A percentile compares a stretch with the other conserved stretches of the same genome.
Evolutionary conservation across 345 rosid genomes (phyloP).

Genomic region (Dipteronia dyeriana): DNA sequence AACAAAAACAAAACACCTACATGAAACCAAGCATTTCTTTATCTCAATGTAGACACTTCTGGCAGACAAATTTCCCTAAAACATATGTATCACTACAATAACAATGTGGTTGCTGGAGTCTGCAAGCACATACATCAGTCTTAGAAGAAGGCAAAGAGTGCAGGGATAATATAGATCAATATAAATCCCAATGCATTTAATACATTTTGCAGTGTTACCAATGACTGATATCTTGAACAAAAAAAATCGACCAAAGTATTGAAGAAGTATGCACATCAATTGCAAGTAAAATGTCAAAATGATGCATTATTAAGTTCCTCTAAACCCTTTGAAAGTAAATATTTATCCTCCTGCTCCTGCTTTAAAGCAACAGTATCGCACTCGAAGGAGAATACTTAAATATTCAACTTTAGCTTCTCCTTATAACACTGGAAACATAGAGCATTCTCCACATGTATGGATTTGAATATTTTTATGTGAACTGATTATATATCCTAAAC

Average conservation of each 20-base stretch:
- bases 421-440: not conserved
- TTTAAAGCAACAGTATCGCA: not conserved
- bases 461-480: no score
- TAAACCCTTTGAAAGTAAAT: not conserved
- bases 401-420: not conserved
- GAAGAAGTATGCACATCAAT: not conserved
- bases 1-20: not conserved
- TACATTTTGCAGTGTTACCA: not conserved
- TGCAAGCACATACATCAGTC: constrained; percentile 1
- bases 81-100: not conserved
- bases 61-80: not conserved
- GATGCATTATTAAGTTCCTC: not conserved
- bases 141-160: not conserved
- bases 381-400: not conserved
- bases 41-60: not conserved
- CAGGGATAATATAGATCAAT: not conserved
- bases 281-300: not conserved
- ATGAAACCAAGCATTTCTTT: not conserved
- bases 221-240: not conserved
- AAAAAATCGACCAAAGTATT: not conserved
- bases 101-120: constrained; percentile 1
- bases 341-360: not conserved
- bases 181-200: not conserved
- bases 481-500: not conserved
- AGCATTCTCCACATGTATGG: no score